phyloP scores from a whole-genome alignment of 768 basidiomycete genomes.

The Boletus sensibilis region DNA sequence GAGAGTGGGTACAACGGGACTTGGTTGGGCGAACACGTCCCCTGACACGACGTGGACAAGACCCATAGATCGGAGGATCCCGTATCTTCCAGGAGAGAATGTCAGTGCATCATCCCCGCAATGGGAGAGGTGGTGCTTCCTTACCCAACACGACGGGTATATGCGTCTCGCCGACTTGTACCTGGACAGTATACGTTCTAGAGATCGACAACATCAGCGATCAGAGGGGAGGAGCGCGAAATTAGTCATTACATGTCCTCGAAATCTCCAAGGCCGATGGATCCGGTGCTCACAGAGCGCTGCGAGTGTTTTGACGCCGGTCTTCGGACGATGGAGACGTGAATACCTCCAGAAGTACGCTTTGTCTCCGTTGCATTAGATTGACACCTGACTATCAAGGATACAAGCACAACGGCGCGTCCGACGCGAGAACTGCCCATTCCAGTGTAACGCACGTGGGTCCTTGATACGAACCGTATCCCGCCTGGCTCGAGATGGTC shows the following conservation, averaged over 20 bases:
- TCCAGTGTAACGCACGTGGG: background rate
- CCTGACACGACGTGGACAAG: constrained; percentile 54
- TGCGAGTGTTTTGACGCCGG: background rate
- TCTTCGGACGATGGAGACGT: constrained; percentile 24
- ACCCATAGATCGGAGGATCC: constrained; percentile 82
- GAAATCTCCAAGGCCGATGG: constrained; percentile 59
- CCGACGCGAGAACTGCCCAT: constrained; percentile 14
- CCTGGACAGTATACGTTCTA: constrained; percentile 64
- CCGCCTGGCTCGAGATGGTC: background rate
- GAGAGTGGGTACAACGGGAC: constrained; percentile 50
- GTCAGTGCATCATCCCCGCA: background rate
- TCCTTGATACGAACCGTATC: background rate
- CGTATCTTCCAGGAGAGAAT: constrained; percentile 48
- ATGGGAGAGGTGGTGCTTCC: background rate
- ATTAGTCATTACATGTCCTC: constrained; percentile 53
- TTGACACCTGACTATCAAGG: background rate
- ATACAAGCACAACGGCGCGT: constrained; percentile 8
- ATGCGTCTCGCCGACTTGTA: constrained; percentile 52
- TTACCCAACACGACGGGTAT: constrained; percentile 62
- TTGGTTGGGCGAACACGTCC: constrained; percentile 37
- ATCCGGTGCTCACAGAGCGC: constrained; percentile 27
- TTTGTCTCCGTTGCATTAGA: background rate
- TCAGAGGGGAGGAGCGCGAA: background rate
- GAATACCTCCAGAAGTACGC: constrained; percentile 19
- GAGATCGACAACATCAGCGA: background rate